Evolutionary conservation across 1,284 basidiomycete species (phyloP), one percentile per base, ranked within the genome.

Genomic region (Cystobasidium slooffiae): DNA sequence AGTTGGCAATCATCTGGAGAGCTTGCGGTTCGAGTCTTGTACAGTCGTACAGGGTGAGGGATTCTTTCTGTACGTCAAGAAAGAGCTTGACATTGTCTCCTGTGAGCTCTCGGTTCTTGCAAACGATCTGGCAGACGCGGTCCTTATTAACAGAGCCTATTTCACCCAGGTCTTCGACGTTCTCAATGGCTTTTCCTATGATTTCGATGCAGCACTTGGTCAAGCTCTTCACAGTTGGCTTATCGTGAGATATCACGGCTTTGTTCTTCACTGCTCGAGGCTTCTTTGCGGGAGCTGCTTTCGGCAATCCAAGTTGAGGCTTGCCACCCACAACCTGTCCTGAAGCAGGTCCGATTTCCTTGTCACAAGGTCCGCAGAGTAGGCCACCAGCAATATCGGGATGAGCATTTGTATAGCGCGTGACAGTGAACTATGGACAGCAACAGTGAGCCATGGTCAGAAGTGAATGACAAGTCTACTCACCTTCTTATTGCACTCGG

Each of bases 111-210:
- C 96, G 87, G 79, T 91, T 93, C 82, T 92, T 92, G 51, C 91
- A 90, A 49, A 99, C 86, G 20, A 93, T 90, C 82, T 91, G 91
- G 31, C 91, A 88, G 56, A 96, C 90, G 61, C 89, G 88, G 77
- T 93, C 89, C 84, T 92, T 85, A 79, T 93, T 95, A 81, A 91
- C 82, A 20, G 41, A 31, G 0, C 93, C 92, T 69, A 97, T 91
- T 78, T 94, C 89, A 0, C 94, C 94, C 6, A 98, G 85, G 0
- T 91, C 90, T 76, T 97, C 94, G 16, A 97, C 90, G 76, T 95
- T 90, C 75, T 95, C 88, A 72, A 98, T 97, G 80, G 93, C 88
- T 62, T 88, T 86, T 39, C 91, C 90, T 74, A 98, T 89, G 41
- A 97, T 84, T 90, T 95, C 75, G 16, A 47, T 44, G 64, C 66